Base-by-base conservation (phyloP, 2,329 filamentous ascomycete genomes). In the Arachnopeziza araneosa region DNA sequence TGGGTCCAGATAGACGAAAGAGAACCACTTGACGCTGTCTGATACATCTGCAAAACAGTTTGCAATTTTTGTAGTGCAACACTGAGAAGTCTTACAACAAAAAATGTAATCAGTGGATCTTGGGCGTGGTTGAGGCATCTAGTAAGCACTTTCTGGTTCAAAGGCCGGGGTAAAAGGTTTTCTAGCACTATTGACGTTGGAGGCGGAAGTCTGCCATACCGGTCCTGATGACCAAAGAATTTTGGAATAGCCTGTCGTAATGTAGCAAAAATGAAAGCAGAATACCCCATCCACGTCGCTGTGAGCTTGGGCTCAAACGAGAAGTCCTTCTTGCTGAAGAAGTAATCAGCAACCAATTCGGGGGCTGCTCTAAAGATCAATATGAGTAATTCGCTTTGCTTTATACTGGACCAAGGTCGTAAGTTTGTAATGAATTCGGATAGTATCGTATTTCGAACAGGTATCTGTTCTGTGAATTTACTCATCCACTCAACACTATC, bases 211-310 rank as follows among this genome's bases (percentile, higher is more conserved):
- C 78, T 75, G 24, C 86, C 84, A 64, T 85, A 88, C 50, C 79
- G 79, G 14, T 83, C 80, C 50, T 79, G 79, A 66, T 86, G 84
- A 14, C 91, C 91, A 70, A 93, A 91, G 62, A 83, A 83, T 24
- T 77, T 71, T 1, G 93, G 93, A 1, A 96, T 78, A 1, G 87
- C 85, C 44, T 96, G 78, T 60, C 88, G 83, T 52, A 97, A 85
- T 1, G 87, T 85, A 62, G 89, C 89, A 74, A 96, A 96, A 5
- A 99, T 76, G 63, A 98, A 91, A 0, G 92, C 86, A 0, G 92
- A 91, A 71, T 96, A 96, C 50, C 93, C 93, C 66, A 98, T 90
- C 95, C 95, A 99, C 0, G 92, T 95, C 52, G 92, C 87, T 2
- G 92, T 95, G 5, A 96, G 80, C 71, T 96, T 98, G 0, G 95